Base-by-base conservation (phyloP, 371 early-diverging fungal genomes). In the Vairimorpha necatrix region DNA sequence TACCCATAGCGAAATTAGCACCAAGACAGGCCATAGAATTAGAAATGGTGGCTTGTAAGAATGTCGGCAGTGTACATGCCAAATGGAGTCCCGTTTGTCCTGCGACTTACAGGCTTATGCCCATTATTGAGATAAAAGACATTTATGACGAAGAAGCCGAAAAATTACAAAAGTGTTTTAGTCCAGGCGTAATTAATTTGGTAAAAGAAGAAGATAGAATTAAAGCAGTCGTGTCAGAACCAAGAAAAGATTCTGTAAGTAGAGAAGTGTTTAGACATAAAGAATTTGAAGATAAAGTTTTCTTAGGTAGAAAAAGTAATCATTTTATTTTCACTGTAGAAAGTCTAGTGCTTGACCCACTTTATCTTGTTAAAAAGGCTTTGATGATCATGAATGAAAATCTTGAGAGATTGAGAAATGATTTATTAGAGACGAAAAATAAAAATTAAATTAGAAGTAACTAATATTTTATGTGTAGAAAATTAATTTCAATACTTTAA, bases 21-120 rank as follows among this genome's bases (percentile, higher is more conserved):
- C 94, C 95, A 18, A 93, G 92, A 0, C 95, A 97, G 82, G 92
- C 91, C 77, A 89, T 99, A 61, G 87, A 89, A 42, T 85, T 91
- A 70, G 93, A 93, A 85, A 80, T 94, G 68, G 93, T 93, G 83
- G 91, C 91, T 82, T 88, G 87, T 58, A 94, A 94, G 87, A 95
- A 95, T 30, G 87, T 91, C 54, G 99, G 95, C 24, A 89, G 89
- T 81, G 93, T 91, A 68, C 99, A 99, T 82, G 94, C 97, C 62
- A 99, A 99, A 79, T 99, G 91, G 89, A 93, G 93, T 2, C 98
- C 98, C 14, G 98, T 97, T 34, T 87, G 90, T 72, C 93, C 91
- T 14, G 90, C 78, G 36, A 63, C 73, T 2, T 98, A 98, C 81
- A 89, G 96, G 48, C 86, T 96, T 54, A 85, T 95, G 67, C 98